Conservation (phyloP, 805 yeast genomes). For the Myxozyma melibiosi region DNA sequence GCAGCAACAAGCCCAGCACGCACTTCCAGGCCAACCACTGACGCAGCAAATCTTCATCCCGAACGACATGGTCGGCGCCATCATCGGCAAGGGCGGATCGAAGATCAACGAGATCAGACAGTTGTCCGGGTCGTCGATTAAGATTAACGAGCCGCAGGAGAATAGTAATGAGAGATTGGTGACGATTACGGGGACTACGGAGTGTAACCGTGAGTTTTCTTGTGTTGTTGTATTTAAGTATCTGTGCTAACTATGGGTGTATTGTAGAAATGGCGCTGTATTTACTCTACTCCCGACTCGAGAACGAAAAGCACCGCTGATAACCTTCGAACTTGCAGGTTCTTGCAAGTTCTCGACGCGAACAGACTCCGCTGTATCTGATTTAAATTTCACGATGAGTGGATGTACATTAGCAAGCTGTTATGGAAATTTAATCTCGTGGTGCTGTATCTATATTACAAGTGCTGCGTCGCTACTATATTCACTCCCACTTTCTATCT, state of each 20-base stretch:
- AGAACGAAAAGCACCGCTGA: constrained; percentile 37
- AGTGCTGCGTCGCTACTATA: no score
- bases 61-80: constrained; percentile 74
- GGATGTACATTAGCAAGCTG: no score
- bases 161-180: constrained; percentile 38
- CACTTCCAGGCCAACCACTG: constrained; percentile 36
- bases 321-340: not conserved
- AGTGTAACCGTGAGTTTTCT: constrained; percentile 25
- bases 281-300: constrained; percentile 38
- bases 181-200: constrained; percentile 31
- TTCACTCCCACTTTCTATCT: no score
- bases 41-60: constrained; percentile 77
- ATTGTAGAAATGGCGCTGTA: constrained; percentile 37
- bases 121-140: constrained; percentile 72
- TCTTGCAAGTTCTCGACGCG: not conserved
- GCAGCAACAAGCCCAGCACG: constrained; percentile 27
- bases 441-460: no score
- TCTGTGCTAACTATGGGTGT: not conserved
- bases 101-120: constrained; percentile 76
- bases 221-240: not conserved
- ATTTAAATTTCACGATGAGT: no score
- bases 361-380: no score
- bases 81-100: constrained; percentile 85
- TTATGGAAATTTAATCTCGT: no score
- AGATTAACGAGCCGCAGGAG: constrained; percentile 51